A percentile compares a stretch with the other conserved stretches of the same genome.
Evolutionary conservation across 2,329 filamentous ascomycete species (phyloP).

Genomic region (Nothophoma quercina): DNA sequence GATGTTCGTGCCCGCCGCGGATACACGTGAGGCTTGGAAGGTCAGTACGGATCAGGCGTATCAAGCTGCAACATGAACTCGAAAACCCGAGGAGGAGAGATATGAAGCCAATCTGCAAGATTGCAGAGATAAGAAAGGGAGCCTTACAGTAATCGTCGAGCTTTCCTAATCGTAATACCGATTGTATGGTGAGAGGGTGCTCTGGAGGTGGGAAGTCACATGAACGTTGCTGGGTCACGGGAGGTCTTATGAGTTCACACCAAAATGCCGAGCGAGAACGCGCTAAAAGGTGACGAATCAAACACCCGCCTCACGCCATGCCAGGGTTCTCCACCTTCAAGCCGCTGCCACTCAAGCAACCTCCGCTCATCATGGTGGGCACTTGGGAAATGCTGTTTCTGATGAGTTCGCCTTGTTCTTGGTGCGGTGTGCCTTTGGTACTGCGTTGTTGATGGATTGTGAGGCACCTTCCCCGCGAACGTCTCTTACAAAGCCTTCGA

Average conservation of each 20-base stretch:
- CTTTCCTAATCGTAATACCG: conserved; percentile 5
- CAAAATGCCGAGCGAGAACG: conserved; percentile 18
- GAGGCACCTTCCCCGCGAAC: neutral
- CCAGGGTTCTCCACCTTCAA: conserved; percentile 14
- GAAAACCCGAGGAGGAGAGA: neutral
- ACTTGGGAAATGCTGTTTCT: neutral
- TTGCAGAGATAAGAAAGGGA: neutral
- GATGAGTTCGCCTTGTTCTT: neutral
- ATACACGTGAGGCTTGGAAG: conserved; percentile 23
- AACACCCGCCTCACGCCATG: conserved; percentile 7
- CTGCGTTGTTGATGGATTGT: no score
- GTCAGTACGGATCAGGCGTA: conserved; percentile 16
- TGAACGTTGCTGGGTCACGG: conserved; percentile 19
- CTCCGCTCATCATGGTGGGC: conserved; percentile 1
- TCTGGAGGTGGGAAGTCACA: conserved; percentile 16
- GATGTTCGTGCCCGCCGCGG: conserved; percentile 20
- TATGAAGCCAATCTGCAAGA: neutral
- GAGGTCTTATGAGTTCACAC: conserved; percentile 21
- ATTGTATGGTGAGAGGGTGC: conserved; percentile 14
- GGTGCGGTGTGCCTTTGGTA: neutral
- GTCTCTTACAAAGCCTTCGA: neutral
- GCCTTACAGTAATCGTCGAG: conserved; percentile 10
- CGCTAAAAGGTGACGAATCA: conserved; percentile 17
- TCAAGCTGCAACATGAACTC: conserved; percentile 15
- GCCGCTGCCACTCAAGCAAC: conserved; percentile 17